phyloP scores from a whole-genome alignment of 2,329 filamentous ascomycete species.

The Penicillium oxalicum region DNA sequence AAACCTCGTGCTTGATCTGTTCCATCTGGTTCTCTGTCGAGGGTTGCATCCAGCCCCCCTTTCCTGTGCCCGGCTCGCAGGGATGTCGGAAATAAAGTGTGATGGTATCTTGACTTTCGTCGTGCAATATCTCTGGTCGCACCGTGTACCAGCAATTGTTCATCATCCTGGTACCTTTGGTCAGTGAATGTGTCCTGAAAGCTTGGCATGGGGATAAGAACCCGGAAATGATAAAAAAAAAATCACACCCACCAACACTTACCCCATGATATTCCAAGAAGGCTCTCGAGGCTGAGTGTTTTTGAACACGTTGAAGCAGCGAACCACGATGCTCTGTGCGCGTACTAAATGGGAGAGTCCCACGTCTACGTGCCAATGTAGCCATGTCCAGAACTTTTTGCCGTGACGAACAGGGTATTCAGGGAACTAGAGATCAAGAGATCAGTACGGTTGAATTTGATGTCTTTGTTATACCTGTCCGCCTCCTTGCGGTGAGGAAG shows the following conservation, averaged over 20 bases:
- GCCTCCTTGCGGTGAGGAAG: too few relatives aligned
- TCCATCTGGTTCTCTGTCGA: conserved; percentile 43
- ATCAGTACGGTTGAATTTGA: not conserved
- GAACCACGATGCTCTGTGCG: conserved; percentile 41
- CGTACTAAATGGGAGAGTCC: conserved; percentile 40
- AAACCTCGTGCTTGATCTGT: conserved; percentile 40
- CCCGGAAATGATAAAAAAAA: too few relatives aligned
- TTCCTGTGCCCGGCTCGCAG: conserved; percentile 38
- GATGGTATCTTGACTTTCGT: not conserved
- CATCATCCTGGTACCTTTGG: not conserved
- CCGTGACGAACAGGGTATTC: conserved; percentile 47
- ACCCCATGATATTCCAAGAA: conserved; percentile 47
- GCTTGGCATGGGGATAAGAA: too few relatives aligned
- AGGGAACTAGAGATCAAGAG: conserved; percentile 34
- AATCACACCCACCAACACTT: not conserved
- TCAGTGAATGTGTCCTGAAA: not conserved
- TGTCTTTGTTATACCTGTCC: too few relatives aligned
- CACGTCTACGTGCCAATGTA: conserved; percentile 49
- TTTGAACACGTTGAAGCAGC: conserved; percentile 47
- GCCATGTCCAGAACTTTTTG: conserved; percentile 51
- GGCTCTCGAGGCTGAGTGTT: conserved; percentile 46
- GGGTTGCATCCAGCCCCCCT: conserved; percentile 49
- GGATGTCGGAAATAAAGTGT: conserved; percentile 45
- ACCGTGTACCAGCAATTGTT: conserved; percentile 1
- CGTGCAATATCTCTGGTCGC: not conserved